Conservation (phyloP, 2,329 filamentous ascomycete genomes). For the Seiridium cupressi region DNA sequence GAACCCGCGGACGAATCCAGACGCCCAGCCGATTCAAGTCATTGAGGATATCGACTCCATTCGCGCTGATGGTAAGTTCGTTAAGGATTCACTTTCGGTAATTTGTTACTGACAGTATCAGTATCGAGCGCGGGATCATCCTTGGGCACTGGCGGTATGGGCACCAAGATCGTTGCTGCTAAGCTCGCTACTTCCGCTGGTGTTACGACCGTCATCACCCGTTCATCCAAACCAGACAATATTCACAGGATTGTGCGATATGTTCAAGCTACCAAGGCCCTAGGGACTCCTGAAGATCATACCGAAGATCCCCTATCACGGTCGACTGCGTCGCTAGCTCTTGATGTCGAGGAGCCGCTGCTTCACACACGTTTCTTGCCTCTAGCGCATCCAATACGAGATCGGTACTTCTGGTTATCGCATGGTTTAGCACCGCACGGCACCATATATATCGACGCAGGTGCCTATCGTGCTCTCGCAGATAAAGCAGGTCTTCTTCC, state of each 20-base stretch:
- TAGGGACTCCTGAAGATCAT: constrained; percentile 22
- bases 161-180: constrained; percentile 93
- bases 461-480: constrained; percentile 75
- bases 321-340: constrained; percentile 40
- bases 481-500: constrained; percentile 86
- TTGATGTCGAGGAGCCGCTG: constrained; percentile 49
- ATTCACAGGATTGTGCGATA: constrained; percentile 84
- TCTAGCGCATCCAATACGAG: constrained; percentile 78
- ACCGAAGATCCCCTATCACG: constrained; percentile 33
- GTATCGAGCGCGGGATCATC: constrained; percentile 87
- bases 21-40: constrained; percentile 87
- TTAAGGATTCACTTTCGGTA: neutral
- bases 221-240: constrained; percentile 90
- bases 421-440: constrained; percentile 90
- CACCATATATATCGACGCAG: constrained; percentile 88
- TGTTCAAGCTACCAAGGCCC: constrained; percentile 60
- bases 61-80: constrained; percentile 68
- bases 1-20: constrained; percentile 81
- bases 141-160: constrained; percentile 94
- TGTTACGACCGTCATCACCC: constrained; percentile 93
- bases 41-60: constrained; percentile 84
- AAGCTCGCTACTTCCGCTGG: constrained; percentile 89
- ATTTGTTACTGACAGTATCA: constrained; percentile 24
- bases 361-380: constrained; percentile 93
- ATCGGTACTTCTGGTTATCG: constrained; percentile 95